Evolutionary conservation across 2,329 filamentous ascomycete genomes (phyloP).

Genomic region (Lecanosticta acicola): DNA sequence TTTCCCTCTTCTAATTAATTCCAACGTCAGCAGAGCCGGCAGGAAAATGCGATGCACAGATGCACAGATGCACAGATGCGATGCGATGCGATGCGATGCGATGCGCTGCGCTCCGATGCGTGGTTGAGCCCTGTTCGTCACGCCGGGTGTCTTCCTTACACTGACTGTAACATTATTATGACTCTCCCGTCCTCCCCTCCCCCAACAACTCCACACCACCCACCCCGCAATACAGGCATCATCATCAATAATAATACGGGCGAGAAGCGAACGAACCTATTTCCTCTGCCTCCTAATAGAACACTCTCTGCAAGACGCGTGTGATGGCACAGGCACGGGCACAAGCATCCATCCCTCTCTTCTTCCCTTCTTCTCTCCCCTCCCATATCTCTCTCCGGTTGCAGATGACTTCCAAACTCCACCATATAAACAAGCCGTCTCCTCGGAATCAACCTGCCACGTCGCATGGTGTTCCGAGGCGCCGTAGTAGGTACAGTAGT

Average conservation of each 20-base stretch:
- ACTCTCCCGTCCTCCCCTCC: not conserved
- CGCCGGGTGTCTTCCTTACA: not conserved
- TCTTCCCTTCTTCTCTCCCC: not conserved
- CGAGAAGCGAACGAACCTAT: no score
- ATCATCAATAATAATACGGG: not conserved
- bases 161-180: not conserved
- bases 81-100: not conserved
- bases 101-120: not conserved
- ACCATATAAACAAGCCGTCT: no score
- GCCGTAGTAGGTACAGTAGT: no score
- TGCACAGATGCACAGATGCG: no score
- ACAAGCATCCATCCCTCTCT: constrained; percentile 2
- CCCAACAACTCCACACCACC: not conserved
- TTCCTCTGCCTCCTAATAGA: not conserved
- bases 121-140: no score
- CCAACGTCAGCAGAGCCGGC: not conserved
- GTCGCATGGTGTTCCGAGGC: no score
- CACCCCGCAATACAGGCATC: not conserved
- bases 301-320: constrained; percentile 8
- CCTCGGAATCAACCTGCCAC: no score
- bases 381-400: not conserved
- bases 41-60: no score
- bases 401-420: no score
- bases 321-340: constrained; percentile 4
- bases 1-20: no score